Base-by-base conservation (phyloP, 495 filamentous ascomycete genomes). In the Elasticomyces elasticus region DNA sequence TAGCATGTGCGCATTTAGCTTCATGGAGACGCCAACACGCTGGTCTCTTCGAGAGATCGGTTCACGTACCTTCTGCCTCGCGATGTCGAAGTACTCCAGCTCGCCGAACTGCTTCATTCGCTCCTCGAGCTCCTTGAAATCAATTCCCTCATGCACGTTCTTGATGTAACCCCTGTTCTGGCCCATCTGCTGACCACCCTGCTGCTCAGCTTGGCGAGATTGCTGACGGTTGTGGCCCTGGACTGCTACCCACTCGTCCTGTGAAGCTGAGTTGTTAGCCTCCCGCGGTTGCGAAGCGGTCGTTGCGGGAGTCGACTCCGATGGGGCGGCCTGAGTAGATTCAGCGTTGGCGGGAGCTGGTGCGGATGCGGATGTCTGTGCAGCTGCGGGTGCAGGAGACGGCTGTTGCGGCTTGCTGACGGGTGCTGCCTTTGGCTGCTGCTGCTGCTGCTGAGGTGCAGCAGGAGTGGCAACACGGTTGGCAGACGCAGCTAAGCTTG, bases 111-210 rank as follows among this genome's bases (percentile, higher is more conserved):
- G 78, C 44, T 73, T 69, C 35, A 98, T 67, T 31, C 76, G 76
- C 22, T 75, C 72, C 65, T 73, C 79, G 40, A 98, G 73, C 31
- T 83, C 76, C 33, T 79, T 79, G 3, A 77, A 72, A 56, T 84
- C 74, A 19, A 98, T 80, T 71, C 86, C 86, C 1, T 92, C 87
- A 33, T 83, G 87, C 27, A 97, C 90, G 60, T 89, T 94, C 76
- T 92, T 94, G 65, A 97, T 84, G 65, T 95, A 97, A 15, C 80
- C 94, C 55, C 85, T 73, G 49, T 82, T 79, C 22, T 66, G 62
- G 0, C 52, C 31, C 5, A 58, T 57, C 38, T 30, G 45, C 27
- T 26, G 67, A 58, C 35, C 76, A 68, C 13, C 69, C 61, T 41
- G 68, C 5, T 13, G 69, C 61, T 40, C 67, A 6, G 77, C 76